Evolutionary conservation across 768 basidiomycete species (phyloP).

Genomic region (Pholiota microspora): DNA sequence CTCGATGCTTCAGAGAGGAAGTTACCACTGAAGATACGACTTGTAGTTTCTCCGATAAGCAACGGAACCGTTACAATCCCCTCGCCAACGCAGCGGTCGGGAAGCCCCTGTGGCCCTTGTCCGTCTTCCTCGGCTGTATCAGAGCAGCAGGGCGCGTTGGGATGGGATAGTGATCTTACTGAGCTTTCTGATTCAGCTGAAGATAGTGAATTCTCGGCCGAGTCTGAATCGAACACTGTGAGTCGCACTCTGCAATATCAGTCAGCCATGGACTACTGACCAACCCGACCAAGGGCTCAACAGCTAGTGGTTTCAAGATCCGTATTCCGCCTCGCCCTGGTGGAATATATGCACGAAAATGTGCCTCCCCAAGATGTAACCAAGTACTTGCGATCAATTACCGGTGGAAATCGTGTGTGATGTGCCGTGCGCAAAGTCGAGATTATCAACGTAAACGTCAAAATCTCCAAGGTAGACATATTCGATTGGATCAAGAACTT

Average conservation of each 20-base stretch:
- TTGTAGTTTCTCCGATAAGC: too few relatives aligned
- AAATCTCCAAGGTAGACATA: constrained; percentile 24
- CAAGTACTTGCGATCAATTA: constrained; percentile 29
- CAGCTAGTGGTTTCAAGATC: constrained; percentile 27
- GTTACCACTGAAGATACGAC: not conserved
- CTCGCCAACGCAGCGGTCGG: too few relatives aligned
- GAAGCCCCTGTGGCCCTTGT: too few relatives aligned
- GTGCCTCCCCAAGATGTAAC: constrained; percentile 32
- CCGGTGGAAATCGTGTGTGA: constrained; percentile 41
- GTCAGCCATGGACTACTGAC: too few relatives aligned
- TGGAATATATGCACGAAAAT: constrained; percentile 16
- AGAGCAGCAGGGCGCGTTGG: constrained; percentile 2
- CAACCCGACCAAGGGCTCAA: too few relatives aligned
- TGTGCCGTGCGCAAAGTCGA: constrained; percentile 37
- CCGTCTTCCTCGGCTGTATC: too few relatives aligned
- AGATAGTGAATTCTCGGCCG: constrained; percentile 10
- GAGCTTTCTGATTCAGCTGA: constrained; percentile 27
- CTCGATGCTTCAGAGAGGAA: not conserved
- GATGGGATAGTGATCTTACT: constrained; percentile 34
- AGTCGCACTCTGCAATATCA: too few relatives aligned
- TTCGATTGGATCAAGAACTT: constrained; percentile 20
- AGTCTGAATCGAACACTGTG: constrained; percentile 12
- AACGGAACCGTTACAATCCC: too few relatives aligned
- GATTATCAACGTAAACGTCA: constrained; percentile 32
- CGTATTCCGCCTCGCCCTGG: constrained; percentile 29